Evolutionary conservation across 257 asterid species (phyloP).

Genomic region (Striga asiatica): DNA sequence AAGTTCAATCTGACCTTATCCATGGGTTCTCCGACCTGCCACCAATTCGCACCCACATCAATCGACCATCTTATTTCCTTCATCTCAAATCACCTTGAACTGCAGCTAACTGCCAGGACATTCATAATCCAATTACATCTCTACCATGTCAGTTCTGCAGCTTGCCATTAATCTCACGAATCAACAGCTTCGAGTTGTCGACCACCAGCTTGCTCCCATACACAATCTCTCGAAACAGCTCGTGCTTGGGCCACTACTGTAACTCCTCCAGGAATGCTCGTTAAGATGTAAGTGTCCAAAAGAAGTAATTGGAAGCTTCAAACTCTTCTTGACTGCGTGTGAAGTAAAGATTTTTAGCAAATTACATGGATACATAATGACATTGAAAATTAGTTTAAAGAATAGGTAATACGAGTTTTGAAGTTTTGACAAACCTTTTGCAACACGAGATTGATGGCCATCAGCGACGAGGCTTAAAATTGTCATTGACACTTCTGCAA

Average conservation of each 20-base stretch:
- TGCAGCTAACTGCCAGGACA: background rate
- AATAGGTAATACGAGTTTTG: background rate
- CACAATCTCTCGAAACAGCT: slow-evolving; percentile 27
- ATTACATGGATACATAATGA: too few relatives aligned
- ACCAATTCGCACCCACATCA: background rate
- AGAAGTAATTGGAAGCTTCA: slow-evolving; percentile 18
- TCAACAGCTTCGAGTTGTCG: slow-evolving; percentile 40
- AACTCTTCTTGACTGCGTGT: slow-evolving; percentile 45
- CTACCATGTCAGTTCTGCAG: slow-evolving; percentile 29
- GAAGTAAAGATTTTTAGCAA: too few relatives aligned
- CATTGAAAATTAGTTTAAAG: background rate
- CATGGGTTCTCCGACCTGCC: too few relatives aligned
- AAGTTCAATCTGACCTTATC: too few relatives aligned
- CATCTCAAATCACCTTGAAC: slow-evolving; percentile 1
- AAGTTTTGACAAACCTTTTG: background rate
- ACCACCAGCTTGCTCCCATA: slow-evolving; percentile 41
- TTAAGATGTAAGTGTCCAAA: too few relatives aligned
- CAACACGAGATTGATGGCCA: background rate
- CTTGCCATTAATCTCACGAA: slow-evolving; percentile 46
- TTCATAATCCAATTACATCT: too few relatives aligned
- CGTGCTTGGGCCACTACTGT: slow-evolving; percentile 36
- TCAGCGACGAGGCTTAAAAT: background rate
- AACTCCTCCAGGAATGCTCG: slow-evolving; percentile 21
- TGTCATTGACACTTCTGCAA: background rate
- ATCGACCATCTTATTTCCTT: background rate